These are phyloP conservation scores for Daedaleopsis sinensis DNA, from an alignment of 768 basidiomycete species.

Conservation along the genomic window DNA sequence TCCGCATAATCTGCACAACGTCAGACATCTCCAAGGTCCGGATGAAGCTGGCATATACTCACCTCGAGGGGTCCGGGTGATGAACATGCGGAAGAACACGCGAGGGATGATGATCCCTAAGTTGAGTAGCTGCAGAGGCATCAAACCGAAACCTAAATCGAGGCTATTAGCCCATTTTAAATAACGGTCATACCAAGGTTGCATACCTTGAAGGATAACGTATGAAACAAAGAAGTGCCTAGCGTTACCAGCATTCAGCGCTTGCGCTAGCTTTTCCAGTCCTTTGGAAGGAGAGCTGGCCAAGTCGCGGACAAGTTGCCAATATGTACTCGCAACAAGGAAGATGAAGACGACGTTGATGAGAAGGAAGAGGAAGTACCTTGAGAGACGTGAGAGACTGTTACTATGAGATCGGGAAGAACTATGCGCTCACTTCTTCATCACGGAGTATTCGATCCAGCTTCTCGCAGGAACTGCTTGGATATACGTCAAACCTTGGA, in stretches of 20 bases:
- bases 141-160: constrained; percentile 77
- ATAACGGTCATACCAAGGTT: too few species aligned
- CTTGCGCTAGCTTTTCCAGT: constrained; percentile 87
- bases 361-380: constrained; percentile 92
- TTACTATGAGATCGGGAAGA: too few species aligned
- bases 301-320: constrained; percentile 88
- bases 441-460: constrained; percentile 89
- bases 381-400: constrained; percentile 32
- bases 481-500: constrained; percentile 72
- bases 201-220: constrained; percentile 77
- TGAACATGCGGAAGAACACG: constrained; percentile 70
- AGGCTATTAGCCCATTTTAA: not conserved
- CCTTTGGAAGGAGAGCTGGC: constrained; percentile 94
- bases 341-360: constrained; percentile 95
- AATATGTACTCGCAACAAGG: constrained; percentile 88
- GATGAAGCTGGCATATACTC: not conserved
- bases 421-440: constrained; percentile 74
- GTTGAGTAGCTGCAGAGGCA: constrained; percentile 95
- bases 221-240: constrained; percentile 86
- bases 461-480: constrained; percentile 91
- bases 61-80: constrained; percentile 92
- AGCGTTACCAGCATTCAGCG: constrained; percentile 77
- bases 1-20: constrained; percentile 81
- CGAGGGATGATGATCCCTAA: constrained; percentile 86
- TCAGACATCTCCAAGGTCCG: not conserved